phyloP scores from a whole-genome alignment of 768 basidiomycete genomes.

The Boletus rubescentipes region DNA sequence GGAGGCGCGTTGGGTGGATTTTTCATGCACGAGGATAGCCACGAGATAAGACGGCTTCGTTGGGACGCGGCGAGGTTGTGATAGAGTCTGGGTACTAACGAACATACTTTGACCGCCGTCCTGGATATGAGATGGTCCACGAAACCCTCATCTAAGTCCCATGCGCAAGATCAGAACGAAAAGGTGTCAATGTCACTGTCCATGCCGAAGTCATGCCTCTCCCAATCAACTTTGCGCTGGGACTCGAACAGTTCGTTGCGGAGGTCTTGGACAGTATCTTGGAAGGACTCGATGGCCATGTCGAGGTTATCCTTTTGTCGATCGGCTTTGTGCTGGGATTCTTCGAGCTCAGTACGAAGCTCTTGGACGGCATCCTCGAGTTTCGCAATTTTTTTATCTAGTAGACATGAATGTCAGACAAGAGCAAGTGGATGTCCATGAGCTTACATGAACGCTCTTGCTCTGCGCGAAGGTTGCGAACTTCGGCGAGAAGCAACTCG shows the following conservation, averaged over 20 bases:
- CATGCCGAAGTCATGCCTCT: too few relatives aligned
- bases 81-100: too few relatives aligned
- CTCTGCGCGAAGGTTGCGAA: slow-evolving; percentile 1
- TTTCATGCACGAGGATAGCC: too few relatives aligned
- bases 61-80: too few relatives aligned
- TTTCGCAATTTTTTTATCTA: slow-evolving; percentile 1
- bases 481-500: not conserved
- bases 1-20: too few relatives aligned
- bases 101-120: too few relatives aligned
- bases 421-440: too few relatives aligned
- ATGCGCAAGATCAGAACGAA: too few relatives aligned
- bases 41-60: too few relatives aligned
- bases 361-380: slow-evolving; percentile 3
- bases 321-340: not conserved
- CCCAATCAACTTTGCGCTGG: not conserved
- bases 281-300: not conserved
- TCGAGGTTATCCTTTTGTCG: not conserved
- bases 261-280: not conserved
- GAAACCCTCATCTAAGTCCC: too few relatives aligned
- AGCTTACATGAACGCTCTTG: slow-evolving; percentile 8
- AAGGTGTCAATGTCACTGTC: too few relatives aligned
- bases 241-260: not conserved
- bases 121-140: too few relatives aligned
- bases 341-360: not conserved
- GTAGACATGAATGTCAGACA: not conserved